phyloP scores from a whole-genome alignment of 2,329 filamentous ascomycete genomes.

The Fusarium oligoseptatum region DNA sequence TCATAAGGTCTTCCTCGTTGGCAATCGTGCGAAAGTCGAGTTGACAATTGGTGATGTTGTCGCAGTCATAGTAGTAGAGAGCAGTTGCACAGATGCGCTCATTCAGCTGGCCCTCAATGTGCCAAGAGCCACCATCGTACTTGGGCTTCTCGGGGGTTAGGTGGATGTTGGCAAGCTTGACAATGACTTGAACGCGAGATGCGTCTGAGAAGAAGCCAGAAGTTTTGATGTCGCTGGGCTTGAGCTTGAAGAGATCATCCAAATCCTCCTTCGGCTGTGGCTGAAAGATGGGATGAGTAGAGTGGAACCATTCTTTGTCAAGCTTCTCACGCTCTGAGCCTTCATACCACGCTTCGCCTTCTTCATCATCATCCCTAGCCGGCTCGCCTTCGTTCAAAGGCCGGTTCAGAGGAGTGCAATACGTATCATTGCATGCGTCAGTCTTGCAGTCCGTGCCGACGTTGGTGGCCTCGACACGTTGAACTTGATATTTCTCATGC shows the following conservation, averaged over 20 bases:
- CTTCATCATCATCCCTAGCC: slow-evolving; percentile 32
- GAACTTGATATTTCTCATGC: slow-evolving; percentile 44
- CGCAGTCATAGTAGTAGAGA: slow-evolving; percentile 71
- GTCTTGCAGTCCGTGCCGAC: slow-evolving; percentile 37
- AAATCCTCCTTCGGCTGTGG: slow-evolving; percentile 10
- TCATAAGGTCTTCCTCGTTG: slow-evolving; percentile 46
- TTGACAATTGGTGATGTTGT: slow-evolving; percentile 68
- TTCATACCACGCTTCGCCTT: slow-evolving; percentile 27
- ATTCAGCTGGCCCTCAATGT: slow-evolving; percentile 69
- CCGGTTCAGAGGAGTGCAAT: neutral
- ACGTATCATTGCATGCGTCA: slow-evolving; percentile 31
- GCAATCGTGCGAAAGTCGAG: slow-evolving; percentile 64
- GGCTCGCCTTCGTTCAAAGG: slow-evolving; percentile 43
- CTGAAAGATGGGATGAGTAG: slow-evolving; percentile 41
- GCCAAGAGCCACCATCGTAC: slow-evolving; percentile 68
- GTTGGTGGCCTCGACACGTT: slow-evolving; percentile 40
- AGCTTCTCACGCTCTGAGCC: slow-evolving; percentile 38
- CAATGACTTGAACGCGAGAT: slow-evolving; percentile 69
- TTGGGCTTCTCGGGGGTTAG: slow-evolving; percentile 69
- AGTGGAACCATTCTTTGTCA: slow-evolving; percentile 47
- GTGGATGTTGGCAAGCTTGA: slow-evolving; percentile 73
- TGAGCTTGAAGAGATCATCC: slow-evolving; percentile 25
- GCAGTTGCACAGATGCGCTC: slow-evolving; percentile 75
- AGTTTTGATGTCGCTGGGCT: slow-evolving; percentile 41
- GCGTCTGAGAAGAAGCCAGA: slow-evolving; percentile 47